Evolutionary conservation across 805 yeast genomes (phyloP).

Genomic region (Grigorovia yakushimaensis): DNA sequence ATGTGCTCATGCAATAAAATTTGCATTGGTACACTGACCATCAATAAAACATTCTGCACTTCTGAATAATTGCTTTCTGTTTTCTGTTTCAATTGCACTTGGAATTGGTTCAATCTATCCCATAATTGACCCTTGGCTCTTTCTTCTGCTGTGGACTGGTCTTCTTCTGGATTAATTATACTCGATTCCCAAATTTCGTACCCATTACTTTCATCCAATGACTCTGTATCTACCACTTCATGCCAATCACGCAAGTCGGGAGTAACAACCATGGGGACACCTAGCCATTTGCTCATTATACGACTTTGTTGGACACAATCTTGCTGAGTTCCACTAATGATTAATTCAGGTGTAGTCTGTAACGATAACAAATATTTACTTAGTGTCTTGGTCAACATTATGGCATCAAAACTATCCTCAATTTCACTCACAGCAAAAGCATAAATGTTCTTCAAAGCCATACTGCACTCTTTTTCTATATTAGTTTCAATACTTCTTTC

Average conservation of each 20-base stretch:
- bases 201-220: background rate
- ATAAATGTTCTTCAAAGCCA: constrained; percentile 41
- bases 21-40: background rate
- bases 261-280: constrained; percentile 56
- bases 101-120: constrained; percentile 48
- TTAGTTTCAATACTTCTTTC: constrained; percentile 51
- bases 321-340: constrained; percentile 78
- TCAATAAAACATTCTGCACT: background rate
- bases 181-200: background rate
- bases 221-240: constrained; percentile 25
- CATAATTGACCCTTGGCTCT: background rate
- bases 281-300: constrained; percentile 55
- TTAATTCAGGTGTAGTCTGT: constrained; percentile 54
- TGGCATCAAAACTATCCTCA: constrained; percentile 40
- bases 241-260: constrained; percentile 90
- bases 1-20: background rate
- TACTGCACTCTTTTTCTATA: constrained; percentile 18
- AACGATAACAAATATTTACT: constrained; percentile 49
- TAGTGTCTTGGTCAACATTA: constrained; percentile 83
- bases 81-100: constrained; percentile 26
- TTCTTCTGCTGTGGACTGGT: background rate
- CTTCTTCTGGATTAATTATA: too few relatives aligned
- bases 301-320: constrained; percentile 76
- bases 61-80: background rate
- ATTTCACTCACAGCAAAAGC: constrained; percentile 2